Conservation (phyloP, 2,329 filamentous ascomycete genomes). For the Sarocladium kiliense region DNA sequence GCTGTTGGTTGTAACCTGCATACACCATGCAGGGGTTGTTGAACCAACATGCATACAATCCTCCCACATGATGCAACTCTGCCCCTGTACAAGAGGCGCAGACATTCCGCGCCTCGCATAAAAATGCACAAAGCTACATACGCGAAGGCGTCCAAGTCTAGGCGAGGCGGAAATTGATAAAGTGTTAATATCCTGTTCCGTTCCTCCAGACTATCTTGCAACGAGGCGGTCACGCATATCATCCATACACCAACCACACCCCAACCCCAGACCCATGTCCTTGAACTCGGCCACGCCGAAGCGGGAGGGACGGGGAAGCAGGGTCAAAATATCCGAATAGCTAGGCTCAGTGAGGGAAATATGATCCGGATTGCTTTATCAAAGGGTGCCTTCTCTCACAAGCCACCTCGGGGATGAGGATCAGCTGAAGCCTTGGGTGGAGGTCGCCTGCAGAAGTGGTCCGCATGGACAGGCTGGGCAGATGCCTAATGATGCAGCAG, state of each 20-base stretch:
- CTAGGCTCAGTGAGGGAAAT: background rate
- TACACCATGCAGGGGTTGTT: background rate
- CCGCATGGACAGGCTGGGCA: too few species aligned
- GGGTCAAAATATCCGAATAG: background rate
- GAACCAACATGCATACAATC: slow-evolving; percentile 4
- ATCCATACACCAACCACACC: background rate
- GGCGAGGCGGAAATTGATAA: background rate
- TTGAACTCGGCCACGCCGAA: background rate
- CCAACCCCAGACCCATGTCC: background rate
- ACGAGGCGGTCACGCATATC: background rate
- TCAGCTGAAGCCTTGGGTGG: too few species aligned
- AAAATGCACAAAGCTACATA: background rate
- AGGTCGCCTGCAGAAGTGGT: too few species aligned
- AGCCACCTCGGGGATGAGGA: too few species aligned
- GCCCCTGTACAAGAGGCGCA: background rate
- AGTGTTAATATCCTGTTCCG: background rate
- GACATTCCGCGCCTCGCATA: background rate
- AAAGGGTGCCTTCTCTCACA: too few species aligned
- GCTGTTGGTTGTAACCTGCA: background rate
- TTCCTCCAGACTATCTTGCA: background rate
- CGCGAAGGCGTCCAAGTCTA: background rate
- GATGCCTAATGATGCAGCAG: too few species aligned
- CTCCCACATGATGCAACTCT: background rate
- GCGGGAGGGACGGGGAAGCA: background rate
- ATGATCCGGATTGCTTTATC: too few species aligned